Evolutionary conservation across 2,329 filamentous ascomycete species (phyloP).

Genomic region (Penicillium vulpinum): DNA sequence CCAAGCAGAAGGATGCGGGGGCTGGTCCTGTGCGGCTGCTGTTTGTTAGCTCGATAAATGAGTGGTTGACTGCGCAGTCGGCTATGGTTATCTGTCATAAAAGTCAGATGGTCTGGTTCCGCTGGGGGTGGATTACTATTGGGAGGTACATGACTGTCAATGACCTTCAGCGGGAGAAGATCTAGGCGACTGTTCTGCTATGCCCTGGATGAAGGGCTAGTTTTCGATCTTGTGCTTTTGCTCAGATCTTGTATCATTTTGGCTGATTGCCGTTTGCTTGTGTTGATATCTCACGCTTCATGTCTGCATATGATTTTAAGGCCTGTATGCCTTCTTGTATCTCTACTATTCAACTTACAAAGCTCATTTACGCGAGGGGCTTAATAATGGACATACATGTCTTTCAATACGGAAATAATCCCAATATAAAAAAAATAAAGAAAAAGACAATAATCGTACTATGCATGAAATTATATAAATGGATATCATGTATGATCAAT

Average conservation of each 20-base stretch:
- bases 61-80: slow-evolving; percentile 68
- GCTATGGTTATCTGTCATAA: slow-evolving; percentile 89
- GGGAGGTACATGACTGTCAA: slow-evolving; percentile 97
- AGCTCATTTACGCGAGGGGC: neutral
- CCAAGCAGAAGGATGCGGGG: slow-evolving; percentile 4
- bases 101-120: slow-evolving; percentile 98
- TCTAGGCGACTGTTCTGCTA: slow-evolving; percentile 24
- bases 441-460: neutral
- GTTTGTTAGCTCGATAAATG: slow-evolving; percentile 67
- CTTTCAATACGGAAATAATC: neutral
- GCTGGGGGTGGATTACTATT: slow-evolving; percentile 89
- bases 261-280: neutral
- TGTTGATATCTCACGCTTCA: neutral
- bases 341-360: neutral
- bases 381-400: neutral
- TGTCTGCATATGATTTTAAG: neutral
- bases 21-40: slow-evolving; percentile 57
- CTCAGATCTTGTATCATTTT: neutral
- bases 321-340: neutral
- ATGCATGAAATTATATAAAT: neutral
- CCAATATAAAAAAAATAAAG: neutral
- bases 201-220: neutral
- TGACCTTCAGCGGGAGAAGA: slow-evolving; percentile 67
- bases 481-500: neutral
- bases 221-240: neutral